Conservation (phyloP, 192 early-diverging fungal genomes). For the Dimargaris verticillata region DNA sequence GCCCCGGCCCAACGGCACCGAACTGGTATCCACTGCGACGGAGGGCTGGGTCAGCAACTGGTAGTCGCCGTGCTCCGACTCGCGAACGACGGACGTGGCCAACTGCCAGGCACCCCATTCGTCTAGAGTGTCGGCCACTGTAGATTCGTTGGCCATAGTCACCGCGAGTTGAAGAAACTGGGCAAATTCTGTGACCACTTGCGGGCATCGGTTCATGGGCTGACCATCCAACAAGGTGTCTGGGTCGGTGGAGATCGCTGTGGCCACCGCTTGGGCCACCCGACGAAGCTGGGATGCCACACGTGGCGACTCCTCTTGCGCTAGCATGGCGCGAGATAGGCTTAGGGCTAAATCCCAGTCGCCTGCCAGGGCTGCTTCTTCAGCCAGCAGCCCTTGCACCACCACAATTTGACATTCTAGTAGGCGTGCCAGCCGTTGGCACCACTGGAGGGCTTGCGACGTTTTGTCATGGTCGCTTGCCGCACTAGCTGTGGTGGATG, state of each 20-base stretch:
- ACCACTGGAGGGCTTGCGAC: no score
- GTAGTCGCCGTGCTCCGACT: constrained; percentile 16
- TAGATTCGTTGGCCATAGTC: not conserved
- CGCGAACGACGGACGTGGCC: constrained; percentile 15
- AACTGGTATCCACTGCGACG: not conserved
- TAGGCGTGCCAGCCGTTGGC: not conserved
- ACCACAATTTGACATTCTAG: constrained; percentile 9
- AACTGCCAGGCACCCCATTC: not conserved
- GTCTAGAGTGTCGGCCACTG: not conserved
- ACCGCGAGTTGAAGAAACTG: not conserved
- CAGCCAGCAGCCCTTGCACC: constrained; percentile 35
- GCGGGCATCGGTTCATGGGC: not conserved
- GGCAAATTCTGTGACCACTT: not conserved
- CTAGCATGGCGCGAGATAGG: not conserved
- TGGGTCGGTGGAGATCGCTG: not conserved
- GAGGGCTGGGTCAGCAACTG: not conserved
- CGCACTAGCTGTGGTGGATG: no score
- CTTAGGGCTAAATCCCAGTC: constrained; percentile 15
- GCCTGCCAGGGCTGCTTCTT: constrained; percentile 35
- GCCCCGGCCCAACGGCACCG: no score
- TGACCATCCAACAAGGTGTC: not conserved
- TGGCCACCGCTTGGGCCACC: not conserved
- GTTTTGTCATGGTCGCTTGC: no score
- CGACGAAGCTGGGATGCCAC: not conserved
- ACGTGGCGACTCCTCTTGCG: not conserved